Evolutionary conservation across 371 early-diverging fungal species (phyloP).

Genomic region (Thermomucor indicae-seudaticae): DNA sequence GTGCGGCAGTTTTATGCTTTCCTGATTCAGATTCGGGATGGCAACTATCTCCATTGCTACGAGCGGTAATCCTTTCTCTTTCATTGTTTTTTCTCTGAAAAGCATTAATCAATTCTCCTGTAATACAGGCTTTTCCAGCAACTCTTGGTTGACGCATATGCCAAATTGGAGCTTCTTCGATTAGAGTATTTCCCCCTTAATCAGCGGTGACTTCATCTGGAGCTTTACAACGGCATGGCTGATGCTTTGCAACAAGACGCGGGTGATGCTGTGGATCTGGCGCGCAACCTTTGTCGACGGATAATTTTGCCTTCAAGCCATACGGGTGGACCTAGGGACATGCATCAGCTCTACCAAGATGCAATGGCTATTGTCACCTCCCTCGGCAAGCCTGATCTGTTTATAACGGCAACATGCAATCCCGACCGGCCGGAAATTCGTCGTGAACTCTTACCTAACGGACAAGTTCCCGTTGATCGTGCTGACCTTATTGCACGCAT

Average conservation of each 20-base stretch:
- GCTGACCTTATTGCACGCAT: constrained; percentile 18
- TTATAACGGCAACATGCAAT: no score
- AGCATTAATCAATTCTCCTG: no score
- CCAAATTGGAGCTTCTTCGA: neutral
- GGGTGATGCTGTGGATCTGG: neutral
- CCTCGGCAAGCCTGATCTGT: no score
- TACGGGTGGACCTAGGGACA: neutral
- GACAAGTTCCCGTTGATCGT: constrained; percentile 6
- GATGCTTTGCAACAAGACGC: neutral
- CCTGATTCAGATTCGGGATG: no score
- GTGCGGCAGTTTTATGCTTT: neutral
- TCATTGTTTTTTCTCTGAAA: no score
- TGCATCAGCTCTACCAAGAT: no score
- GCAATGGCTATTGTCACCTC: no score
- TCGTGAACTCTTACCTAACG: neutral
- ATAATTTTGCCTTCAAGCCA: neutral
- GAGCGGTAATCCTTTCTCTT: no score
- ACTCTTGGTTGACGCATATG: neutral
- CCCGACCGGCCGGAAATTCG: neutral
- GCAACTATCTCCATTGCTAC: no score
- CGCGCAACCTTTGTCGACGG: neutral
- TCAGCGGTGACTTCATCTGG: neutral
- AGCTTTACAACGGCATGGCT: neutral
- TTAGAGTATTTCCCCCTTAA: neutral
- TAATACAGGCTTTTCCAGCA: no score